phyloP scores from a whole-genome alignment of 2,329 filamentous ascomycete genomes.

The Pseudogymnoascus destructans region DNA sequence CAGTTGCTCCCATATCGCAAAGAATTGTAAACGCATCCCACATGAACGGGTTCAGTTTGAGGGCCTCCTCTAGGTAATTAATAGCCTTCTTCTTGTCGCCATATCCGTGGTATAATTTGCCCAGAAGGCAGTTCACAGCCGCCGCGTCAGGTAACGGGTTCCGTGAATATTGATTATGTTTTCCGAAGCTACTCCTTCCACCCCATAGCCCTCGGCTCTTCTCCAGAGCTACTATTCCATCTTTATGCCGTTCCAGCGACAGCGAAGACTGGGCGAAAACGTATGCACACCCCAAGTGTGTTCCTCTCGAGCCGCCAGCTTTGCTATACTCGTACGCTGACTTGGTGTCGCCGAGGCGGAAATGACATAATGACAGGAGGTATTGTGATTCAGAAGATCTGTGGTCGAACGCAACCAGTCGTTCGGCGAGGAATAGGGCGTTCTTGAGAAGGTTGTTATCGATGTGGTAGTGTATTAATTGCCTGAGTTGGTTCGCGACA shows the following conservation, averaged over 20 bases:
- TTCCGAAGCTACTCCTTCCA: slow-evolving; percentile 64
- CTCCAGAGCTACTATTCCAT: slow-evolving; percentile 74
- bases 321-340: slow-evolving; percentile 78
- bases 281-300: slow-evolving; percentile 77
- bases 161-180: slow-evolving; percentile 65
- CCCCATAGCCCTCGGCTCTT: slow-evolving; percentile 66
- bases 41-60: slow-evolving; percentile 89
- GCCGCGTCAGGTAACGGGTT: slow-evolving; percentile 70
- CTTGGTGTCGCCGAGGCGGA: slow-evolving; percentile 68
- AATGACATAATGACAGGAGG: slow-evolving; percentile 71
- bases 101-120: slow-evolving; percentile 73
- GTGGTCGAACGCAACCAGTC: slow-evolving; percentile 72
- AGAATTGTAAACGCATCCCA: slow-evolving; percentile 92
- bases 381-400: slow-evolving; percentile 70
- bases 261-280: slow-evolving; percentile 85
- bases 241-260: slow-evolving; percentile 61
- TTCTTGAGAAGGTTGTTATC: slow-evolving; percentile 85
- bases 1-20: slow-evolving; percentile 72
- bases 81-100: slow-evolving; percentile 74
- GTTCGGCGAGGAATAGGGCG: slow-evolving; percentile 84
- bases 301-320: slow-evolving; percentile 52
- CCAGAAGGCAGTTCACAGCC: slow-evolving; percentile 69
- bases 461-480: slow-evolving; percentile 56
- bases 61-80: slow-evolving; percentile 71
- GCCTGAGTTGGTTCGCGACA: slow-evolving; percentile 33